These are phyloP conservation scores for Rhamnella rubrinervis DNA, from an alignment of 331 rosid genomes.

Conservation along the genomic window DNA sequence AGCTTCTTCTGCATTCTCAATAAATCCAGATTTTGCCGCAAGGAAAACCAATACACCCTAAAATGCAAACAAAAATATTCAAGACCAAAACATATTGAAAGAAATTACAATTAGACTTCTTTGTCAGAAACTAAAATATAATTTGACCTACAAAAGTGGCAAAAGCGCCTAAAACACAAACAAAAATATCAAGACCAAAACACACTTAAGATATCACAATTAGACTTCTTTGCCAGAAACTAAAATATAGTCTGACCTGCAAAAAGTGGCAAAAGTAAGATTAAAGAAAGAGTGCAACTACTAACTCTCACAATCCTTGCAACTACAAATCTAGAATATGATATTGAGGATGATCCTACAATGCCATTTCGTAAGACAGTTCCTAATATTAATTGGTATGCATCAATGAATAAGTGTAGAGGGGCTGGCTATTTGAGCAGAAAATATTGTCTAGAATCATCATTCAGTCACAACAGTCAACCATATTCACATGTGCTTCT, in stretches of 20 bases:
- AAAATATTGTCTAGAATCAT: too few relatives aligned
- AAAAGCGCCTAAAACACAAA: constrained; percentile 43
- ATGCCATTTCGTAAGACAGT: background rate
- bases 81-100: constrained; percentile 16
- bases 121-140: constrained; percentile 5
- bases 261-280: too few relatives aligned
- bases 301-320: background rate
- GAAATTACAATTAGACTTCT: background rate
- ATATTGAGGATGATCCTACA: background rate
- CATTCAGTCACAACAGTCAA: background rate
- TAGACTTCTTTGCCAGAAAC: background rate
- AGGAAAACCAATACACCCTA: constrained; percentile 97
- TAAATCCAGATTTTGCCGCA: constrained; percentile 85
- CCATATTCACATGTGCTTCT: constrained; percentile 10
- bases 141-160: background rate
- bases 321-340: background rate
- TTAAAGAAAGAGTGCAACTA: constrained; percentile 2
- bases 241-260: background rate
- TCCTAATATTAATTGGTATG: background rate
- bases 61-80: constrained; percentile 27
- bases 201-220: background rate
- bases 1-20: constrained; percentile 84
- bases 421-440: too few relatives aligned
- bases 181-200: constrained; percentile 23
- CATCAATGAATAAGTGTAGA: background rate